phyloP scores from a whole-genome alignment of 345 rosid genomes.

The Cardamine occulta region DNA sequence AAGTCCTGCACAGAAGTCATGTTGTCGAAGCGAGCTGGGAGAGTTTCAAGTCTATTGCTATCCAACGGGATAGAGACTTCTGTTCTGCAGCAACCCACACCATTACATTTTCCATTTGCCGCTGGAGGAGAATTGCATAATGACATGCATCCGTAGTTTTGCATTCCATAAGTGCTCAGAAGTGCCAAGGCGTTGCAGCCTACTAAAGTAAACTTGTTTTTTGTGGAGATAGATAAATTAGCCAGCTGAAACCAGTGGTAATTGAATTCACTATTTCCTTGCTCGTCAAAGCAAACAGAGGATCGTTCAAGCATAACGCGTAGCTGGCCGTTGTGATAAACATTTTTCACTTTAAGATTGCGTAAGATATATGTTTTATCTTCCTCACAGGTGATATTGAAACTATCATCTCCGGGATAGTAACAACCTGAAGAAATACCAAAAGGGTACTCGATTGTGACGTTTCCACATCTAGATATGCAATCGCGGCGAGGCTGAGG shows the following conservation, averaged over 20 bases:
- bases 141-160: slow-evolving; percentile 45
- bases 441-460: slow-evolving; percentile 47
- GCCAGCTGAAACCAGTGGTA: background rate
- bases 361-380: background rate
- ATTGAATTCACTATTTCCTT: background rate
- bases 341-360: too few species aligned
- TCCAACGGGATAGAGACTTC: slow-evolving; percentile 20
- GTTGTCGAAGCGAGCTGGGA: background rate
- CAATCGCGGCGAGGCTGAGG: slow-evolving; percentile 15
- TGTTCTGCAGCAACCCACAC: slow-evolving; percentile 46
- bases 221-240: background rate
- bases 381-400: slow-evolving; percentile 20
- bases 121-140: slow-evolving; percentile 4
- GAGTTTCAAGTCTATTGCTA: background rate
- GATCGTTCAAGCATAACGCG: background rate
- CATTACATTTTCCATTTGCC: slow-evolving; percentile 33
- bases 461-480: slow-evolving; percentile 23
- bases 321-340: slow-evolving; percentile 25
- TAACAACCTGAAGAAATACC: slow-evolving; percentile 37
- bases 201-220: slow-evolving; percentile 37
- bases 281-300: background rate
- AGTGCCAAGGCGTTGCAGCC: slow-evolving; percentile 40
- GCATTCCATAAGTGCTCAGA: background rate
- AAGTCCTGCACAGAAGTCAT: background rate
- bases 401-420: background rate